Evolutionary conservation across 352 stramenopile species (phyloP).

Genomic region (Phytophthora foliorum): DNA sequence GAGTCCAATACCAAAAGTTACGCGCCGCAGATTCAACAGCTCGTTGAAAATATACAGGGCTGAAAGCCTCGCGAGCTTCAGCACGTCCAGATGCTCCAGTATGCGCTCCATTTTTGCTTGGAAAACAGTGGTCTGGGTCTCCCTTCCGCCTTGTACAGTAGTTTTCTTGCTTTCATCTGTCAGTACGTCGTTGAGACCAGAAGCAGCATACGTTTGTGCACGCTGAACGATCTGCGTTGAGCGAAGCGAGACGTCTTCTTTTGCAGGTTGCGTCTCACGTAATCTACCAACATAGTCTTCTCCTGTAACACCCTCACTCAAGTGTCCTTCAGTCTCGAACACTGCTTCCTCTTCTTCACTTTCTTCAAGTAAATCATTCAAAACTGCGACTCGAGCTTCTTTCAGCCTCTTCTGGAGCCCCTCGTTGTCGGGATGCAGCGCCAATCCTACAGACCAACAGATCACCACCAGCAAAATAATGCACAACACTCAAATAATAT

Average conservation of each 20-base stretch:
- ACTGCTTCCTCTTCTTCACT: constrained; percentile 48
- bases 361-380: constrained; percentile 54
- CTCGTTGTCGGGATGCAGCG: constrained; percentile 42
- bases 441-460: constrained; percentile 46
- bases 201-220: constrained; percentile 27
- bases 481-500: background rate
- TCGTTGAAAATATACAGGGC: constrained; percentile 65
- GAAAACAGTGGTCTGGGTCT: constrained; percentile 48
- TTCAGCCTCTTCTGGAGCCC: constrained; percentile 58
- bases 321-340: background rate
- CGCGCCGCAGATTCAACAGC: constrained; percentile 57
- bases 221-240: constrained; percentile 36
- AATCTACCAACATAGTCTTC: constrained; percentile 3
- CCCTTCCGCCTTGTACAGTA: constrained; percentile 13
- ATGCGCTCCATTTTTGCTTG: constrained; percentile 65
- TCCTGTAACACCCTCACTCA: constrained; percentile 1
- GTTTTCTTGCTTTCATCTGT: constrained; percentile 9
- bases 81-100: constrained; percentile 63
- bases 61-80: constrained; percentile 60
- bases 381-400: constrained; percentile 61
- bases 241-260: constrained; percentile 1
- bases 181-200: constrained; percentile 20
- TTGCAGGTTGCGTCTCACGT: background rate
- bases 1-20: constrained; percentile 55
- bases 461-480: background rate